Base-by-base conservation (phyloP, 2,329 filamentous ascomycete genomes). In the Penicillium sp. region DNA sequence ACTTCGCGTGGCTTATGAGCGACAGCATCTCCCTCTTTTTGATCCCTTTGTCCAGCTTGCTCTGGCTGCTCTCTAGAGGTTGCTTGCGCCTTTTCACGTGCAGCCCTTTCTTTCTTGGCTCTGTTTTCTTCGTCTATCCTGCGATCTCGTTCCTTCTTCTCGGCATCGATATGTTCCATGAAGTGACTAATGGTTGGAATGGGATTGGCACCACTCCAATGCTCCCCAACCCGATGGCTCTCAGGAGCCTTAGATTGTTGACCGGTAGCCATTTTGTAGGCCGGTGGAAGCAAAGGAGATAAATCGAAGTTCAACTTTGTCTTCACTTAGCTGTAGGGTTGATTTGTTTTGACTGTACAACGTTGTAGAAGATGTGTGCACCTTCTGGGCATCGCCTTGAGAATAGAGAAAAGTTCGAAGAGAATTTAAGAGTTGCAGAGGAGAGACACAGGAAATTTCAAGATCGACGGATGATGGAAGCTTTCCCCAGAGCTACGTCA, bases 171-270 rank as follows among this genome's bases (percentile, higher is more conserved):
- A 61, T 83, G 83, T 51, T 89, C 83, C 63, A 96, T 82, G 63
- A 96, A 95, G 72, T 93, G 84, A 69, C 88, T 86, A 63, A 97
- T 89, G 54, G 91, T 96, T 7, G 93, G 93, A 51, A 97, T 86
- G 24, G 89, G 89, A 72, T 96, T 96, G 57, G 75, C 76, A 50
- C 88, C 91, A 31, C 89, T 93, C 79, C 95, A 97, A 71, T 92
- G 88, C 67, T 89, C 86, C 20, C 82, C 82, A 10, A 73, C 73
- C 48, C 78, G 78, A 63, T 80, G 79, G 45, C 75, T 69, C 40
- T 64, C 50, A 31, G 69, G 69, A 31, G 56, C 48, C 1, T 39
- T 44, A 5, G 45, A 4, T n/a, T 51, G 35, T n/a, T 58, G 39
- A 20, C 31, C 40, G 13, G 58, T 31, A n/a, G 61, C 54, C 61